phyloP scores from a whole-genome alignment of 331 rosid genomes.

The Rhamnella rubrinervis region DNA sequence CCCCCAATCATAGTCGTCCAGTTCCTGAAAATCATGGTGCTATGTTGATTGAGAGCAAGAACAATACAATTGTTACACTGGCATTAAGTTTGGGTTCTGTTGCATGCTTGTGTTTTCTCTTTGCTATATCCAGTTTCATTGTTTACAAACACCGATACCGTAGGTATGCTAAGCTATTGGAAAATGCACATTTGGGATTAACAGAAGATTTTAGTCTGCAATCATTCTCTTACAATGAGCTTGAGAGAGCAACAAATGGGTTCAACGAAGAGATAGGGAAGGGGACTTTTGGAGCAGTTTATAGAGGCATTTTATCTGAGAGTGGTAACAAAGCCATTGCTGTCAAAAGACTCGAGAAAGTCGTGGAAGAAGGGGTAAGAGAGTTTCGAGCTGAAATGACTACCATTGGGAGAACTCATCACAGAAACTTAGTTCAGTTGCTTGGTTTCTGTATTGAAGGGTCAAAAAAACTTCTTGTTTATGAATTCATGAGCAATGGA shows the following conservation, averaged over 20 bases:
- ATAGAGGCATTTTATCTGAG: constrained; percentile 8
- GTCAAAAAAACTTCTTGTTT: constrained; percentile 12
- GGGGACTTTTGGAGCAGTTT: constrained; percentile 18
- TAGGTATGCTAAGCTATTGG: constrained; percentile 7
- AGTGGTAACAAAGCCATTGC: background rate
- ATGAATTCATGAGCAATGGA: constrained; percentile 15
- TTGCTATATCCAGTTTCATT: constrained; percentile 7
- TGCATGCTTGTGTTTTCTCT: constrained; percentile 1
- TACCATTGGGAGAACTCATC: constrained; percentile 14
- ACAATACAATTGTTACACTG: constrained; percentile 1
- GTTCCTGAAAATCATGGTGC: too few species aligned
- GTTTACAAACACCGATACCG: constrained; percentile 1
- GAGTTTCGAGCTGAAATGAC: constrained; percentile 13
- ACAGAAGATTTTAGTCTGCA: constrained; percentile 14
- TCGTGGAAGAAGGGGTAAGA: constrained; percentile 7
- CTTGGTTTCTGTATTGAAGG: constrained; percentile 13
- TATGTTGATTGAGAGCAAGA: background rate
- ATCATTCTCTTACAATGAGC: constrained; percentile 15
- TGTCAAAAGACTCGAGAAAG: constrained; percentile 5
- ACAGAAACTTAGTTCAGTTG: constrained; percentile 12
- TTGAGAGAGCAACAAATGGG: constrained; percentile 21
- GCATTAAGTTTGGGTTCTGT: constrained; percentile 9
- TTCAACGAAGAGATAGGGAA: constrained; percentile 18
- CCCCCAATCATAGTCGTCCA: background rate
- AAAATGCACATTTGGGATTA: constrained; percentile 14